Percentiles rank a stretch among this genome's conserved stretches.
Conservation (phyloP, 2,329 filamentous ascomycete genomes). For the Clarireedia homoeocarpa region DNA sequence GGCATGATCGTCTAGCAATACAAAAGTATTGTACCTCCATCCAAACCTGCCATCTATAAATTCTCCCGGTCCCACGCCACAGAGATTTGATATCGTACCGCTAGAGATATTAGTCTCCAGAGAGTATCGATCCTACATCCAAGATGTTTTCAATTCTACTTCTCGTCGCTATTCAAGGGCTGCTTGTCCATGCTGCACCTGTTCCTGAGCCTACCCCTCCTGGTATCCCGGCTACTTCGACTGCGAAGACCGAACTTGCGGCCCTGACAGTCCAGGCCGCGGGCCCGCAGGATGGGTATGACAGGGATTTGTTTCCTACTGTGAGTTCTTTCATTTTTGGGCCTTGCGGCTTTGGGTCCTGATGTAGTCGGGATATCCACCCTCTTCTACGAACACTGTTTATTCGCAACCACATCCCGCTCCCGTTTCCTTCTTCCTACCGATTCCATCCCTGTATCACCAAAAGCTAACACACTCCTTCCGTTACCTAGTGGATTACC, state of each 20-base stretch:
- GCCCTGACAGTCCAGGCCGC: conserved; percentile 49
- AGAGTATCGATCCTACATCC: background rate
- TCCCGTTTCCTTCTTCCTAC: background rate
- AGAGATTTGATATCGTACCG: background rate
- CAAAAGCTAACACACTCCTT: no score
- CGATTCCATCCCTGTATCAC: no score
- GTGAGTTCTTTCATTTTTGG: background rate
- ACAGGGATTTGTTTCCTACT: conserved; percentile 56
- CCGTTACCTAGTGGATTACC: conserved; percentile 35
- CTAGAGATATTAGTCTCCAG: background rate
- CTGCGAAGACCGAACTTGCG: conserved; percentile 50
- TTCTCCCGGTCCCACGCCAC: no score
- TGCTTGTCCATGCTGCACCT: background rate
- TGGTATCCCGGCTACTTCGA: conserved; percentile 52
- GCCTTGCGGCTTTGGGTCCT: no score
- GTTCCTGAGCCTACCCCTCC: conserved; percentile 38
- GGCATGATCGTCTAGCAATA: no score
- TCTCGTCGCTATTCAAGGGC: background rate
- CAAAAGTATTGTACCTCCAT: no score
- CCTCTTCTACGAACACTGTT: background rate
- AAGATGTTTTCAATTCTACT: conserved; percentile 1
- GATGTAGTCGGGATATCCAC: background rate
- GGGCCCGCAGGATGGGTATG: conserved; percentile 49
- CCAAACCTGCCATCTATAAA: no score
- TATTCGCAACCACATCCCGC: background rate